Percentiles rank a stretch among this genome's conserved stretches.
These are phyloP conservation scores for Coleophoma cylindrospora DNA, from an alignment of 2,329 filamentous ascomycete species.

Conservation along the genomic window DNA sequence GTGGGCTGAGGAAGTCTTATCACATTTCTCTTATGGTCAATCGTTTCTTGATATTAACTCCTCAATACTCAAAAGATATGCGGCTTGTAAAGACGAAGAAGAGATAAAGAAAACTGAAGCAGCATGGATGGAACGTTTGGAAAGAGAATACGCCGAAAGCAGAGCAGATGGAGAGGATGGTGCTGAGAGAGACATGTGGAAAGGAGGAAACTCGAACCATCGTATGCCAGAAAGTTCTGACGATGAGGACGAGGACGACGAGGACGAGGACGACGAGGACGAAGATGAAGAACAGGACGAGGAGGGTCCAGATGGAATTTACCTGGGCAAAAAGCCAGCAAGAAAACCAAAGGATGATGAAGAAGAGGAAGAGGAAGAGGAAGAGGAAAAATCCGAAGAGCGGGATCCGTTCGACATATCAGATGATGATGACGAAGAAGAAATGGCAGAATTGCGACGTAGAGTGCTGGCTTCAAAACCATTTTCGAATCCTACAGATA, in stretches of 20 bases:
- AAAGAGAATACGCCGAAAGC: slow-evolving; percentile 82
- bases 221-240: slow-evolving; percentile 47
- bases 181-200: slow-evolving; percentile 75
- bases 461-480: slow-evolving; percentile 89
- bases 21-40: slow-evolving; percentile 81
- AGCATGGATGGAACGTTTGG: slow-evolving; percentile 84
- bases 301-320: slow-evolving; percentile 49
- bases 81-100: slow-evolving; percentile 74
- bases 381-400: slow-evolving; percentile 41
- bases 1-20: slow-evolving; percentile 81
- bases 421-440: slow-evolving; percentile 73
- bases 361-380: slow-evolving; percentile 27
- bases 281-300: slow-evolving; percentile 42
- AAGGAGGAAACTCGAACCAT: slow-evolving; percentile 82
- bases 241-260: slow-evolving; percentile 41
- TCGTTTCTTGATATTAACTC: slow-evolving; percentile 90
- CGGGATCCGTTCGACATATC: slow-evolving; percentile 72
- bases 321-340: slow-evolving; percentile 49
- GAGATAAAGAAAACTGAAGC: slow-evolving; percentile 80
- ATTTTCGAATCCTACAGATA: slow-evolving; percentile 59
- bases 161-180: slow-evolving; percentile 57
- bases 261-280: slow-evolving; percentile 35
- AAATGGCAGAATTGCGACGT: slow-evolving; percentile 88
- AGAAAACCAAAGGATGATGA: slow-evolving; percentile 25
- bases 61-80: slow-evolving; percentile 76